A percentile compares a stretch with the other conserved stretches of the same genome.
phyloP scores from a whole-genome alignment of 805 yeast genomes.

The Candida arabinofermentans region DNA sequence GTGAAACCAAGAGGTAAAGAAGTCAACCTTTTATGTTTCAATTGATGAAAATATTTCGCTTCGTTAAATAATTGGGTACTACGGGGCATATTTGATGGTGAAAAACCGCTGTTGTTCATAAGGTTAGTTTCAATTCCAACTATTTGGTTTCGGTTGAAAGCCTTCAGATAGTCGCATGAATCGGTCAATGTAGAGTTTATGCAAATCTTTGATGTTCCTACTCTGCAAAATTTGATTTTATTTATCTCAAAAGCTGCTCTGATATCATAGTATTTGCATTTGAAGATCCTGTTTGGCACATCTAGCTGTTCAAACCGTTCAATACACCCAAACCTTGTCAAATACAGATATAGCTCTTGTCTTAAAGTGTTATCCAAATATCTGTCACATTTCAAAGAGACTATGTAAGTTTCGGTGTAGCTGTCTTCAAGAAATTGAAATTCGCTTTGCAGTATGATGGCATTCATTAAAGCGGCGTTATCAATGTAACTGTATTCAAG shows the following conservation, averaged over 20 bases:
- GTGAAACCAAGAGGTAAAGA: conserved; percentile 21
- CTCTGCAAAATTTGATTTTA: conserved; percentile 7
- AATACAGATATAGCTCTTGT: conserved; percentile 14
- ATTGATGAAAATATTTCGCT: conserved; percentile 20
- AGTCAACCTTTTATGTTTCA: conserved; percentile 23
- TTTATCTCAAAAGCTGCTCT: conserved; percentile 32
- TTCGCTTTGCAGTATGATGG: conserved; percentile 14
- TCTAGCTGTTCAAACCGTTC: conserved; percentile 12
- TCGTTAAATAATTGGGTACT: conserved; percentile 14
- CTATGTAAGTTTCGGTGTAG: conserved; percentile 20
- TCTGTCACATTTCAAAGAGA: conserved; percentile 6
- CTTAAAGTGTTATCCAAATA: conserved; percentile 7
- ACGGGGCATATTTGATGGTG: neutral
- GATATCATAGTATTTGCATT: conserved; percentile 33
- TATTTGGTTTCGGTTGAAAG: neutral
- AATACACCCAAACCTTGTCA: conserved; percentile 23
- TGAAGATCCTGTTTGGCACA: conserved; percentile 10
- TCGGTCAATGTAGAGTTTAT: conserved; percentile 24
- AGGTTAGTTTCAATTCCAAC: conserved; percentile 5
- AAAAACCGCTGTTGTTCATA: conserved; percentile 17
- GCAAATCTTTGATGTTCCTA: conserved; percentile 10
- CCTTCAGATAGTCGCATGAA: conserved; percentile 13
- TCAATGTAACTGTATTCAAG: conserved; percentile 7
- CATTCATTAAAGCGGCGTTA: conserved; percentile 7
- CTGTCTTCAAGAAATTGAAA: conserved; percentile 22